These are phyloP conservation scores for Pichia cabralensis DNA, from an alignment of 805 yeast species.

Conservation along the genomic window DNA sequence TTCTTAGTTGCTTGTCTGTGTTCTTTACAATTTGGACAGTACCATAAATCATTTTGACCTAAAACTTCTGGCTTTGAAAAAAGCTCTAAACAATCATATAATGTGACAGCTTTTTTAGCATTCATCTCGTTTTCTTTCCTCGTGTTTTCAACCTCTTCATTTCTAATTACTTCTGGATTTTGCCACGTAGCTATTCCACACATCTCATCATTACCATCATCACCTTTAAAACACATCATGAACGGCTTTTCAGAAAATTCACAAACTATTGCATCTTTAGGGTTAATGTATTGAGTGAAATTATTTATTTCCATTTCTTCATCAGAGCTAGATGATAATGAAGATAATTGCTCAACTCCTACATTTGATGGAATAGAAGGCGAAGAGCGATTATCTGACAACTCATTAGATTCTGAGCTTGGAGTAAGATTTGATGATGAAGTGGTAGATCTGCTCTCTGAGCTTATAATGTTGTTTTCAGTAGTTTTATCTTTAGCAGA, in stretches of 20 bases:
- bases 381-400: no score
- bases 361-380: no score
- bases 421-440: no score
- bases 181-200: constrained; percentile 49
- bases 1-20: constrained; percentile 87
- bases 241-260: constrained; percentile 51
- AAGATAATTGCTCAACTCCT: no score
- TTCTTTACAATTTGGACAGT: constrained; percentile 81
- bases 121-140: constrained; percentile 24
- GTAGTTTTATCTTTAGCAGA: no score
- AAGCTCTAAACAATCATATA: constrained; percentile 63
- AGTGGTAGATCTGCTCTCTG: no score
- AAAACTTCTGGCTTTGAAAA: constrained; percentile 78
- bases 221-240: constrained; percentile 42
- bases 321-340: no score
- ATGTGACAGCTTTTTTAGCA: constrained; percentile 35
- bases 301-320: no score
- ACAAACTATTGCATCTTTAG: no score
- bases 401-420: no score
- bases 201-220: constrained; percentile 33
- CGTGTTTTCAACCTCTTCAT: constrained; percentile 44
- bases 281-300: no score
- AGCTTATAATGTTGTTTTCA: no score
- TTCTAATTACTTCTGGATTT: constrained; percentile 36
- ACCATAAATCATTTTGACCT: constrained; percentile 88